These are phyloP conservation scores for Nakaseomyces sp. DNA, from an alignment of 1,139 yeast genomes.

Conservation along the genomic window DNA sequence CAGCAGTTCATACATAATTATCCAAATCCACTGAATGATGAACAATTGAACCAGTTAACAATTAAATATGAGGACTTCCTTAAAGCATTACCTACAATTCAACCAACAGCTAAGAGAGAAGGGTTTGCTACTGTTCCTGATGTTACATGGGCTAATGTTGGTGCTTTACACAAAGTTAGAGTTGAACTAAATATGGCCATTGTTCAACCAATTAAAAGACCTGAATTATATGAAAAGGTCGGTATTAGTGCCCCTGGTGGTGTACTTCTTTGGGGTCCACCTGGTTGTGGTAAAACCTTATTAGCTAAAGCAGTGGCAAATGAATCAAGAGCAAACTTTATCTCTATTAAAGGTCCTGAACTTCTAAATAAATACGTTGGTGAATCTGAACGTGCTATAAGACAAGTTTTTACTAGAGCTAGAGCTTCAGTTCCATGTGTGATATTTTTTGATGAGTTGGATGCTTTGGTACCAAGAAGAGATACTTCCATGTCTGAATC, in stretches of 20 bases:
- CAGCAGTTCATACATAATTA: conserved; percentile 64
- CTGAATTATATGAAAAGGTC: conserved; percentile 79
- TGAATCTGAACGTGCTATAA: conserved; percentile 87
- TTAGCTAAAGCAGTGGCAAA: conserved; percentile 96
- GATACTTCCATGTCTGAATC: conserved; percentile 83
- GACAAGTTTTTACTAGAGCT: conserved; percentile 92
- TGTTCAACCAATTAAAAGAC: conserved; percentile 91
- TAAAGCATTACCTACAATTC: conserved; percentile 81
- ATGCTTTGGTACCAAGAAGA: conserved; percentile 91
- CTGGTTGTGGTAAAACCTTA: conserved; percentile 96
- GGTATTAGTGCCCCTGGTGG: conserved; percentile 98
- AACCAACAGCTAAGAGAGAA: conserved; percentile 96
- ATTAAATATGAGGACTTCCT: conserved; percentile 75
- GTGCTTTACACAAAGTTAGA: conserved; percentile 73
- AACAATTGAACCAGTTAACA: conserved; percentile 64
- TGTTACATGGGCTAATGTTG: conserved; percentile 91
- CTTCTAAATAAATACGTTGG: conserved; percentile 90
- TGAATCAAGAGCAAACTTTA: conserved; percentile 91
- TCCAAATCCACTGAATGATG: conserved; percentile 68
- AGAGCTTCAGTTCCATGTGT: conserved; percentile 93
- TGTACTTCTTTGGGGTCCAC: conserved; percentile 97
- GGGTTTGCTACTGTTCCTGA: conserved; percentile 99
- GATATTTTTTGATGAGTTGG: conserved; percentile 91
- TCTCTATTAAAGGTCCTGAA: conserved; percentile 93
- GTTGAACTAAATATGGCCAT: conserved; percentile 94